Conservation (phyloP, 768 basidiomycete species). For the Pleurotus pulmonarius region DNA sequence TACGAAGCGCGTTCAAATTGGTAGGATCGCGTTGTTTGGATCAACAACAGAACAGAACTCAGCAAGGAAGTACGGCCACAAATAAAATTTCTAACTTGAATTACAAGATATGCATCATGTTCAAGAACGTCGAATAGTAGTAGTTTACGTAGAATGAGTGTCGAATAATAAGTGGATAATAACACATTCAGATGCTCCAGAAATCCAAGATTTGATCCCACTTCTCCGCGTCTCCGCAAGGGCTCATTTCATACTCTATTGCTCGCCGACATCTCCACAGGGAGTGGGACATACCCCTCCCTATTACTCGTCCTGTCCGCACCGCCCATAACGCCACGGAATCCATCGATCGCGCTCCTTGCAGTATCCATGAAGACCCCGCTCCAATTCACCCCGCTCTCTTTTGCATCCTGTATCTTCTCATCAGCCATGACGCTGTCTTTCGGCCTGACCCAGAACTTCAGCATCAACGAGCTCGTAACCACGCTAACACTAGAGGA, state of each 20-base stretch:
- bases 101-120: too few species aligned
- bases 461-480: constrained; percentile 80
- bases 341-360: constrained; percentile 35
- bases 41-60: too few species aligned
- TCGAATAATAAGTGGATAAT: not conserved
- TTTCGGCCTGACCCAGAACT: constrained; percentile 75
- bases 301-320: constrained; percentile 30
- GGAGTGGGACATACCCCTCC: constrained; percentile 66
- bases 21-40: too few species aligned
- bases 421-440: constrained; percentile 70
- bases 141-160: not conserved
- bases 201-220: not conserved
- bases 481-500: constrained; percentile 97
- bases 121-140: too few species aligned
- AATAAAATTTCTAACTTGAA: too few species aligned
- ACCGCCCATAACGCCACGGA: constrained; percentile 28
- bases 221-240: too few species aligned
- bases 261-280: constrained; percentile 56
- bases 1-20: too few species aligned
- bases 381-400: constrained; percentile 37
- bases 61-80: too few species aligned
- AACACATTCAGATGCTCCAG: not conserved
- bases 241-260: not conserved
- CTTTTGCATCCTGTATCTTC: constrained; percentile 42
- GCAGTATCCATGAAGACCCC: constrained; percentile 47